Evolutionary conservation across 2,329 filamentous ascomycete genomes (phyloP).

Genomic region (Colletotrichum sp.): DNA sequence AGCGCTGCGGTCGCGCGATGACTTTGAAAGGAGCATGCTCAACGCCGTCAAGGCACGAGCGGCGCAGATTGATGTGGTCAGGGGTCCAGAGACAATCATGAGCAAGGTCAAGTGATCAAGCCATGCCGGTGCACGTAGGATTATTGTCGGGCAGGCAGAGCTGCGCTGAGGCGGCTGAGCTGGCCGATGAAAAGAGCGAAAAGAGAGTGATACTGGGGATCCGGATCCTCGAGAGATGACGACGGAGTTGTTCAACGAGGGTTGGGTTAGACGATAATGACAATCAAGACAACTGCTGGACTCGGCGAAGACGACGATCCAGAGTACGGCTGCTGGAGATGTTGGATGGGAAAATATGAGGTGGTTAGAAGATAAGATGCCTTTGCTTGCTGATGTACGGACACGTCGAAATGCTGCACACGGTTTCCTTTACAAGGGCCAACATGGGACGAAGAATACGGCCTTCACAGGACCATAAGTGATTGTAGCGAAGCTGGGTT

Average conservation of each 20-base stretch:
- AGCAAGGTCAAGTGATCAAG: conserved; percentile 76
- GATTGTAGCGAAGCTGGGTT: not conserved
- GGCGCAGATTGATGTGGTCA: conserved; percentile 81
- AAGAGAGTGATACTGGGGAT: not conserved
- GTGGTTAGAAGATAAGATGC: not conserved
- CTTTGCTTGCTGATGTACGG: not conserved
- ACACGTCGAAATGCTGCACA: not conserved
- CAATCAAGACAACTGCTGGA: not conserved
- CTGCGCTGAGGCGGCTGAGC: not conserved
- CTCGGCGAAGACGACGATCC: not conserved
- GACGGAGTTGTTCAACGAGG: not conserved
- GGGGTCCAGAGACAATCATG: conserved; percentile 93
- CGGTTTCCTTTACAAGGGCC: not conserved
- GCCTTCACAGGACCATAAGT: no score
- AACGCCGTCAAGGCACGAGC: conserved; percentile 87
- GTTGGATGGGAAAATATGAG: not conserved
- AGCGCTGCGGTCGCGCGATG: conserved; percentile 83
- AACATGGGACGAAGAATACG: not conserved
- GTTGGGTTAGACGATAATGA: not conserved
- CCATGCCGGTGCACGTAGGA: not conserved
- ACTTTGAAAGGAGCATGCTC: conserved; percentile 91
- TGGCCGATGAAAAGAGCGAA: not conserved
- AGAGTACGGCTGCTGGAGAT: not conserved
- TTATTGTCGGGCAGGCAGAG: not conserved
- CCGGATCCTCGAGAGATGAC: not conserved